Evolutionary conservation across 345 rosid genomes (phyloP).

Genomic region (Populus simonii): DNA sequence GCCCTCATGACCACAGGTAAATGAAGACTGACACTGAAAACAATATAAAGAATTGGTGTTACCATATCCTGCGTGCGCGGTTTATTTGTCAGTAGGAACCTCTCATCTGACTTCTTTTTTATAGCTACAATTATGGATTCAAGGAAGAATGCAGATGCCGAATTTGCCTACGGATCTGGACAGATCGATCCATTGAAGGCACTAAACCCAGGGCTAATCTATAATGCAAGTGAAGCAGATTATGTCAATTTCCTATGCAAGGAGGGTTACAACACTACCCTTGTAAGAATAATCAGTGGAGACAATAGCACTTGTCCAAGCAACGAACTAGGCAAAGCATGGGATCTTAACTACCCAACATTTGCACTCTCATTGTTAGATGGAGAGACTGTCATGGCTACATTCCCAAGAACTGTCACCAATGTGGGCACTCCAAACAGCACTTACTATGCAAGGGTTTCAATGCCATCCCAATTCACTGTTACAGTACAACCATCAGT

Average conservation of each 20-base stretch:
- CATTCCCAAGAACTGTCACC: too few relatives aligned
- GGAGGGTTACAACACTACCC: background rate
- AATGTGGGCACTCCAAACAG: too few relatives aligned
- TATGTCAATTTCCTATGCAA: background rate
- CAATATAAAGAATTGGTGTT: too few relatives aligned
- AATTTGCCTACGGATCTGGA: conserved; percentile 43
- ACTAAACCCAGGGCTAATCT: conserved; percentile 36
- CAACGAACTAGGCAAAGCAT: background rate
- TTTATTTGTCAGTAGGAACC: too few relatives aligned
- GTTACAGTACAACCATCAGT: background rate
- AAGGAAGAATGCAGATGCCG: conserved; percentile 31
- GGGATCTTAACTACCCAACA: background rate
- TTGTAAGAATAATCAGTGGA: background rate
- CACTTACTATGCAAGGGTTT: too few relatives aligned
- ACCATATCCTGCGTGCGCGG: too few relatives aligned
- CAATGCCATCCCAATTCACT: too few relatives aligned
- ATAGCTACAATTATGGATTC: conserved; percentile 25
- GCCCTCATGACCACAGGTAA: conserved; percentile 24
- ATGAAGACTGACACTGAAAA: too few relatives aligned
- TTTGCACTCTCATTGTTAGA: too few relatives aligned
- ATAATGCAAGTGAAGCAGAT: conserved; percentile 32
- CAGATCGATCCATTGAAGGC: conserved; percentile 38
- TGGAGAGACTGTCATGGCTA: too few relatives aligned
- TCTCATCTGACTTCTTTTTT: background rate
- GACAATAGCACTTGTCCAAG: background rate